A percentile compares a stretch with the other conserved stretches of the same genome.
Conservation (phyloP, 768 basidiomycete species). For the Agaricus sinodeliciosus region DNA sequence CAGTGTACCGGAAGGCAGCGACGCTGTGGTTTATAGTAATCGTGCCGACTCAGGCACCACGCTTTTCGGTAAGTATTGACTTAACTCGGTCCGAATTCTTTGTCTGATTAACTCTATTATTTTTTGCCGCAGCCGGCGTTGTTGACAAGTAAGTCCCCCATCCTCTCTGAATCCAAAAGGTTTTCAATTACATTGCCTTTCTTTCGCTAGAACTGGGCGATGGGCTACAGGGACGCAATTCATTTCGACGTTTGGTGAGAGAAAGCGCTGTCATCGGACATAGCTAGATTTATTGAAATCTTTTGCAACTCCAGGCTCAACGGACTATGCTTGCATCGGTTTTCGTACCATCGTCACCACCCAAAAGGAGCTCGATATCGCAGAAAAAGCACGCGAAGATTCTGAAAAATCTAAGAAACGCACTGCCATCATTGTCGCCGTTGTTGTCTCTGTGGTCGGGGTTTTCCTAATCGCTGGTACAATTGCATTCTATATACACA, state of each 20-base stretch:
- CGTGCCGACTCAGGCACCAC: constrained; percentile 27
- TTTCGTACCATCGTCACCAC: constrained; percentile 20
- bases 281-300: background rate
- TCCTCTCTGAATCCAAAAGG: no score
- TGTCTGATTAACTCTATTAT: background rate
- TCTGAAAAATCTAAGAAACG: constrained; percentile 8
- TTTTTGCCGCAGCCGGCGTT: constrained; percentile 25
- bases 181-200: background rate
- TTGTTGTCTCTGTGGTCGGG: constrained; percentile 23
- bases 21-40: constrained; percentile 36
- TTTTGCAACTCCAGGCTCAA: constrained; percentile 17
- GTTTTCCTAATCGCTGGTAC: constrained; percentile 19
- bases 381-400: constrained; percentile 2
- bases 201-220: constrained; percentile 28
- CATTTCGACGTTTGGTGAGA: constrained; percentile 23
- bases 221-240: constrained; percentile 28
- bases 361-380: constrained; percentile 10
- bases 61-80: constrained; percentile 31
- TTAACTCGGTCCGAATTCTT: background rate
- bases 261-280: no score
- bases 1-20: constrained; percentile 28
- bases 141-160: constrained; percentile 34
- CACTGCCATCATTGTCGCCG: constrained; percentile 22
- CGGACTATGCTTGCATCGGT: constrained; percentile 23
- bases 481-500: constrained; percentile 14